Percentiles rank a stretch among this genome's conserved stretches.
Evolutionary conservation across 768 basidiomycete species (phyloP).

Genomic region (Tulasnella sp.): DNA sequence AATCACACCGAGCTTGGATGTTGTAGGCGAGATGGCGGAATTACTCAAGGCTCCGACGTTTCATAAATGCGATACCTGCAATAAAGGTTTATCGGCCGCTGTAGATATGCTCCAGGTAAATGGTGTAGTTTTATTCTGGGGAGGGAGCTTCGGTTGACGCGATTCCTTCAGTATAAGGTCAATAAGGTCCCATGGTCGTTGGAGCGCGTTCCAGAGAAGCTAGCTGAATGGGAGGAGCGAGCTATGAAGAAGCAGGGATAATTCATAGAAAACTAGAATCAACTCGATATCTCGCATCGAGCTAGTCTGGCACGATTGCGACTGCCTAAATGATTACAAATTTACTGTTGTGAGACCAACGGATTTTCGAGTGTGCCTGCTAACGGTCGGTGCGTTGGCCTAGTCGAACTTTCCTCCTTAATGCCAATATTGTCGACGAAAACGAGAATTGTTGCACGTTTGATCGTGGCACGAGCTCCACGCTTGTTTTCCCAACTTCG

Average conservation of each 20-base stretch:
- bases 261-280: background rate
- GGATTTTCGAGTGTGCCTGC: background rate
- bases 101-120: slow-evolving; percentile 68
- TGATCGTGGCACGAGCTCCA: no score
- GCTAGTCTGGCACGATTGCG: no score
- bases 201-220: slow-evolving; percentile 15
- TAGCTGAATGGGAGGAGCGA: slow-evolving; percentile 4
- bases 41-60: slow-evolving; percentile 55
- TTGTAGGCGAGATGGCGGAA: slow-evolving; percentile 65
- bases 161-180: slow-evolving; percentile 15
- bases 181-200: slow-evolving; percentile 21
- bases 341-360: background rate
- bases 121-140: slow-evolving; percentile 27
- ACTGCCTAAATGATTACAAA: no score
- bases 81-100: slow-evolving; percentile 52
- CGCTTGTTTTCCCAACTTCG: no score
- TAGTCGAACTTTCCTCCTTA: background rate
- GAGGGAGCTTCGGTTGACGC: background rate
- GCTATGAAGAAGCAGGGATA: background rate
- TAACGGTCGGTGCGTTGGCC: background rate
- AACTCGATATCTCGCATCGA: no score
- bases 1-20: slow-evolving; percentile 57
- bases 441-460: background rate
- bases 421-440: background rate
- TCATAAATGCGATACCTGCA: slow-evolving; percentile 60